phyloP scores from a whole-genome alignment of 192 early-diverging fungal genomes.

The Coemansia sp. region DNA sequence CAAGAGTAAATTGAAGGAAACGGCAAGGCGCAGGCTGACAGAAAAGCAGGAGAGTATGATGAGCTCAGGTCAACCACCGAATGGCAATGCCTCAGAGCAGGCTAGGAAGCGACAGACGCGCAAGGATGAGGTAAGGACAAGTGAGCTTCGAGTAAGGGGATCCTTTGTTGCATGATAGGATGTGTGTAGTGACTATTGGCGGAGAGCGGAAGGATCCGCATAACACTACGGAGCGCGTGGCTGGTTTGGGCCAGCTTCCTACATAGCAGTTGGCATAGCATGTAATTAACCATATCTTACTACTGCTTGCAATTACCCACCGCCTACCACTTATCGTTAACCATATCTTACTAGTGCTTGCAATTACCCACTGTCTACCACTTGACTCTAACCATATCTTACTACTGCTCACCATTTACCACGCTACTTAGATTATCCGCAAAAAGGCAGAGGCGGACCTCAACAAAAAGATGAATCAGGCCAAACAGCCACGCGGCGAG shows the following conservation, averaged over 20 bases:
- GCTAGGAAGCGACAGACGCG: slow-evolving; percentile 50
- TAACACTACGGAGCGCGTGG: too few species aligned
- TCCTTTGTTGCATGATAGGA: too few species aligned
- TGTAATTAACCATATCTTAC: too few species aligned
- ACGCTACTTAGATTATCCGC: slow-evolving; percentile 59
- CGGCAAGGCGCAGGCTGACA: background rate
- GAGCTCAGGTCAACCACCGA: slow-evolving; percentile 40
- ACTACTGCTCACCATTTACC: background rate
- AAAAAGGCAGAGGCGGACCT: slow-evolving; percentile 74
- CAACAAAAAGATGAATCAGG: slow-evolving; percentile 60
- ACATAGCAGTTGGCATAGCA: too few species aligned
- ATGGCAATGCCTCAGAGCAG: slow-evolving; percentile 35
- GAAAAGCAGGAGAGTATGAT: slow-evolving; percentile 22
- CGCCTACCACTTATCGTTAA: too few species aligned
- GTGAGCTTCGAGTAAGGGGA: background rate
- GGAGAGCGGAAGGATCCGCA: too few species aligned
- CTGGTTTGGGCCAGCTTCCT: too few species aligned
- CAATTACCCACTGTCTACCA: slow-evolving; percentile 4
- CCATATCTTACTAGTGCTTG: background rate
- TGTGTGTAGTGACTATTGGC: too few species aligned
- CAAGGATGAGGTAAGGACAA: slow-evolving; percentile 44
- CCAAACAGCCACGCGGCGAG: slow-evolving; percentile 26
- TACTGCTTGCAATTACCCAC: too few species aligned
- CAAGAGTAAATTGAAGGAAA: too few species aligned
- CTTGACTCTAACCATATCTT: background rate